A percentile compares a stretch with the other conserved stretches of the same genome.
Evolutionary conservation across 768 basidiomycete species (phyloP).

Genomic region (Coprinopsis strossmayeri): DNA sequence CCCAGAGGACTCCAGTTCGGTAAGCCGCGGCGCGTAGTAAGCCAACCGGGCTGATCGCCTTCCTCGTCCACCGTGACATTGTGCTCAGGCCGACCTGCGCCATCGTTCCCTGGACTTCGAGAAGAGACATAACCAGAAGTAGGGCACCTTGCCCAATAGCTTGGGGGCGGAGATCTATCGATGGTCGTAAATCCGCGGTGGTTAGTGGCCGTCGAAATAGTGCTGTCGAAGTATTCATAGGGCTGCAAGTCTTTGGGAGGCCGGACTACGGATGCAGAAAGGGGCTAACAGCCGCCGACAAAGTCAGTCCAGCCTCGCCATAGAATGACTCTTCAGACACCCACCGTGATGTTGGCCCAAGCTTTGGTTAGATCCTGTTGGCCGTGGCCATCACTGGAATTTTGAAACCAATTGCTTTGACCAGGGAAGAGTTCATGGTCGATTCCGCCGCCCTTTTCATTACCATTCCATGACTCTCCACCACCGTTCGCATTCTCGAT

Average conservation of each 20-base stretch:
- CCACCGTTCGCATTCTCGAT: not conserved
- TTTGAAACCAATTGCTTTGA: not conserved
- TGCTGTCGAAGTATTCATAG: not conserved
- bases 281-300: not conserved
- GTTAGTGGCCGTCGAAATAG: not conserved
- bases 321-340: not conserved
- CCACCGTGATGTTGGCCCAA: not conserved
- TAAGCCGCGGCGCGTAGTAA: too few species aligned
- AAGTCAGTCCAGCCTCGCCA: not conserved
- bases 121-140: too few species aligned
- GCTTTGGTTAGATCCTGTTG: not conserved
- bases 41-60: too few species aligned
- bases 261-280: not conserved
- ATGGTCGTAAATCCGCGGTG: not conserved
- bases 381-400: not conserved
- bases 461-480: not conserved
- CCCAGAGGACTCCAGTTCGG: too few species aligned
- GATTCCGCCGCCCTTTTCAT: not conserved
- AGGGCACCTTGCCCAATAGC: too few species aligned
- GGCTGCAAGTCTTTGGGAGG: conserved; percentile 3
- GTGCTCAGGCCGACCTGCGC: too few species aligned
- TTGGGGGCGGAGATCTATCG: too few species aligned
- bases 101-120: too few species aligned
- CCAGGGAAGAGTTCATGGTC: not conserved
- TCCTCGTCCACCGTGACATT: too few species aligned